Base-by-base conservation (phyloP, 2,329 filamentous ascomycete genomes). In the Arthroderma uncinatum region DNA sequence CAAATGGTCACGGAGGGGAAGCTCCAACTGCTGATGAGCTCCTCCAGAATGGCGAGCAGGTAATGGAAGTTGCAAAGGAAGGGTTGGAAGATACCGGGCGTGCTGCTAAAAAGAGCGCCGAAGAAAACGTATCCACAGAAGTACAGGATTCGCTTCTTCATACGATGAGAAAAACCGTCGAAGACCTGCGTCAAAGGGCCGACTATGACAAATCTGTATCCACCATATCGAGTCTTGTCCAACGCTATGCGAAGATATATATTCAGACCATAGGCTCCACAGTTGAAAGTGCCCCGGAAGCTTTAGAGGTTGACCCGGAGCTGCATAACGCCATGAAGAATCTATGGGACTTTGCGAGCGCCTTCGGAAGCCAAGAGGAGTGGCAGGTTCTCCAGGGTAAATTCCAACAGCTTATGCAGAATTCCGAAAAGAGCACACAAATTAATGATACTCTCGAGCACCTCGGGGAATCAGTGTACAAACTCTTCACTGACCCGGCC, bases 151-250 rank as follows among this genome's bases (percentile, higher is more conserved):
- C 87, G 0, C 73, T 97, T 57, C 66, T 92, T 4, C 79, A 84
- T 62, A 84, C 91, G 4, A 74, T 97, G 53, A 92, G 91, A 70
- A 78, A 86, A 64, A 84, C 86, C 0, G 83, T 97, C 2, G 63
- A 81, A 12, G 87, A 86, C 39, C 78, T 97, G 12, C 80, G 87
- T 6, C 80, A 88, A 65, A 83, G 87, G 54, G 82, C 79, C 6
- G 89, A 95, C 68, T 97, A 97, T 68, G 83, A 86, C 0, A 84
- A 91, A 52, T 95, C 91, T 0, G 89, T 95, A 0, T 89, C 87
- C 0, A 89, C 84, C 0, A 71, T 97, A 33, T 82, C 87, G 0
- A 72, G 84, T 6, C 77, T 97, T 4, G 78, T 96, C 57, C 82
- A 89, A 66, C 82, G 85, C 42, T 95, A 95, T 69, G 85, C 87